Conservation (phyloP, 2,329 filamentous ascomycete species). For the Ceratocystis cubensis region DNA sequence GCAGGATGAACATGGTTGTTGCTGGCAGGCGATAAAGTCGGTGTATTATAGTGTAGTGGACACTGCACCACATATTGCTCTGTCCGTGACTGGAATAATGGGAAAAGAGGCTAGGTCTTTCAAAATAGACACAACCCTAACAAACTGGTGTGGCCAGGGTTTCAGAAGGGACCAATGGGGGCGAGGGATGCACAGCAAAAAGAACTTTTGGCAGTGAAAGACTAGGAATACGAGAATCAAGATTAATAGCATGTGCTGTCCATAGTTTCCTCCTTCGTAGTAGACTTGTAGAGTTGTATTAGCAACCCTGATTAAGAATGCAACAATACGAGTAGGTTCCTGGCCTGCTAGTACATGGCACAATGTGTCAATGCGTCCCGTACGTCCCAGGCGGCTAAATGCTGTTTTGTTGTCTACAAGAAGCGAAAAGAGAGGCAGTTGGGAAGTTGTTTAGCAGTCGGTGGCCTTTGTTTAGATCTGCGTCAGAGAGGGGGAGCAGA, state of each 20-base stretch:
- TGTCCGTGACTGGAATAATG: not conserved
- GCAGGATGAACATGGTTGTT: not conserved
- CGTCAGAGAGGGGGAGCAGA: not conserved
- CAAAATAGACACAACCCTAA: not conserved
- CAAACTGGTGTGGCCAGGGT: not conserved
- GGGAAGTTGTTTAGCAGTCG: not conserved
- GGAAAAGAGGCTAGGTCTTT: not conserved
- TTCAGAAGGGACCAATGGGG: not conserved
- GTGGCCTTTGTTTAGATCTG: not conserved
- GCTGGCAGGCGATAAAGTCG: not conserved
- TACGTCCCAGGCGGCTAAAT: not conserved
- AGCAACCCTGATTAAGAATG: not conserved
- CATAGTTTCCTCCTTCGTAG: not conserved
- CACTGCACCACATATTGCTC: not conserved
- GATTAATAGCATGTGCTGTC: not conserved
- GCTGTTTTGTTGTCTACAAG: not conserved
- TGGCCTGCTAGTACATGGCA: not conserved
- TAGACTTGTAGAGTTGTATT: not conserved
- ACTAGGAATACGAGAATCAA: conserved; percentile 6
- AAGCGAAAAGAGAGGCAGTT: not conserved
- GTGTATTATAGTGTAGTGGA: not conserved
- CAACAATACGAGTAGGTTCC: not conserved
- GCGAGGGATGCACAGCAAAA: not conserved
- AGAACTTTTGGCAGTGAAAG: not conserved
- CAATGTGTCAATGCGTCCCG: not conserved